These are phyloP conservation scores for Coemansia sp. DNA, from an alignment of 192 early-diverging fungal genomes.

Conservation along the genomic window DNA sequence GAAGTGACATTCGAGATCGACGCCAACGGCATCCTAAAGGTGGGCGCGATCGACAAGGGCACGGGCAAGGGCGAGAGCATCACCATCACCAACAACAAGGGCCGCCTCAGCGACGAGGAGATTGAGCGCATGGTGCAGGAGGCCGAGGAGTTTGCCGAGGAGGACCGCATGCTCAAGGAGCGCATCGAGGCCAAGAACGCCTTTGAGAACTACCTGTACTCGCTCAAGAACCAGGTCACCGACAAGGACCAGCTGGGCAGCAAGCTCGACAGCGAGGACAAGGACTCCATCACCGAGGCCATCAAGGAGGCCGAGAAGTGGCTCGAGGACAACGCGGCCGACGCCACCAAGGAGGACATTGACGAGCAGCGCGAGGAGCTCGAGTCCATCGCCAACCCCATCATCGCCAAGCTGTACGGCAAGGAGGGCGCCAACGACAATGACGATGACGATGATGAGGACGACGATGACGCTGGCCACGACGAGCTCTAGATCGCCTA, in stretches of 20 bases:
- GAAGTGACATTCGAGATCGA: conserved; percentile 97
- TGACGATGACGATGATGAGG: conserved; percentile 53
- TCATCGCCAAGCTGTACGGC: conserved; percentile 87
- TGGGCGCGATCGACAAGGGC: conserved; percentile 90
- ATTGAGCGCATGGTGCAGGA: conserved; percentile 97
- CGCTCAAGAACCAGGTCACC: conserved; percentile 78
- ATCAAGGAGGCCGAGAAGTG: conserved; percentile 74
- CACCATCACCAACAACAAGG: conserved; percentile 97
- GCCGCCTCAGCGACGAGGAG: conserved; percentile 87
- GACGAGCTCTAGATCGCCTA: conserved; percentile 42
- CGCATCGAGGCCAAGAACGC: conserved; percentile 83
- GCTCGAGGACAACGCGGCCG: conserved; percentile 73
- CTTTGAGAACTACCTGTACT: conserved; percentile 90
- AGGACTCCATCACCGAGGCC: conserved; percentile 77
- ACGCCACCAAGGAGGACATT: conserved; percentile 94
- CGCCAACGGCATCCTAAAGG: conserved; percentile 90
- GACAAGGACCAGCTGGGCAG: conserved; percentile 79
- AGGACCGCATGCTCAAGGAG: conserved; percentile 79
- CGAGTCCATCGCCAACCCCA: conserved; percentile 90
- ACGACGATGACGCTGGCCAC: conserved; percentile 43
- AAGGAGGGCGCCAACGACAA: conserved; percentile 53
- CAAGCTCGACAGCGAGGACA: conserved; percentile 85
- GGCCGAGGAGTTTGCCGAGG: conserved; percentile 90
- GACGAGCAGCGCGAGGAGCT: conserved; percentile 94
- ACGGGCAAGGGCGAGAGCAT: conserved; percentile 95